phyloP scores from a whole-genome alignment of 495 filamentous ascomycete genomes.

The Cercophora sp. region DNA sequence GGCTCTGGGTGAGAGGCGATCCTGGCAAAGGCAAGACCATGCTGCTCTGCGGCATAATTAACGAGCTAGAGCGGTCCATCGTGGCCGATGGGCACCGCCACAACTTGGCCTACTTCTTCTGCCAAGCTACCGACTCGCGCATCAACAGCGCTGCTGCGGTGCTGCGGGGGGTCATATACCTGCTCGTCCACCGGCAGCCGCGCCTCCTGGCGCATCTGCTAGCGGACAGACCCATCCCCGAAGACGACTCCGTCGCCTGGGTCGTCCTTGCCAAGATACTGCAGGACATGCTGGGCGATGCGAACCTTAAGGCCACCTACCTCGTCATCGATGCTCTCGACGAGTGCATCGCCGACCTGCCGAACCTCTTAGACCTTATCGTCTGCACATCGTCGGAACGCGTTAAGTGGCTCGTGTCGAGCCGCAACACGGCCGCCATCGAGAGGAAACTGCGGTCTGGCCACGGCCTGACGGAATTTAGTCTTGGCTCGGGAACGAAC shows the following conservation, averaged over 20 bases:
- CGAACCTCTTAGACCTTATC: constrained; percentile 34
- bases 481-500: constrained; percentile 28
- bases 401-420: constrained; percentile 40
- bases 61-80: constrained; percentile 25
- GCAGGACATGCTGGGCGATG: constrained; percentile 29
- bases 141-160: constrained; percentile 40
- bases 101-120: constrained; percentile 43
- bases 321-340: constrained; percentile 49
- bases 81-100: background rate
- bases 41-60: constrained; percentile 39
- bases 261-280: constrained; percentile 29
- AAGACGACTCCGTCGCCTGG: constrained; percentile 25
- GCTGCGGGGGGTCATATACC: constrained; percentile 39
- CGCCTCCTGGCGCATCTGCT: background rate
- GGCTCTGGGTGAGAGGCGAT: constrained; percentile 47
- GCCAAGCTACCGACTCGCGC: constrained; percentile 29
- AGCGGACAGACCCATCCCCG: background rate
- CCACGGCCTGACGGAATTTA: constrained; percentile 20
- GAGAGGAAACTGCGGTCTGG: constrained; percentile 27
- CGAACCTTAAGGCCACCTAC: constrained; percentile 20
- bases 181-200: constrained; percentile 21
- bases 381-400: constrained; percentile 9
- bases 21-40: constrained; percentile 44
- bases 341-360: constrained; percentile 36
- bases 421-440: constrained; percentile 21